Conservation (phyloP, 1,284 basidiomycete species). For the Ceratobasidium sp. region DNA sequence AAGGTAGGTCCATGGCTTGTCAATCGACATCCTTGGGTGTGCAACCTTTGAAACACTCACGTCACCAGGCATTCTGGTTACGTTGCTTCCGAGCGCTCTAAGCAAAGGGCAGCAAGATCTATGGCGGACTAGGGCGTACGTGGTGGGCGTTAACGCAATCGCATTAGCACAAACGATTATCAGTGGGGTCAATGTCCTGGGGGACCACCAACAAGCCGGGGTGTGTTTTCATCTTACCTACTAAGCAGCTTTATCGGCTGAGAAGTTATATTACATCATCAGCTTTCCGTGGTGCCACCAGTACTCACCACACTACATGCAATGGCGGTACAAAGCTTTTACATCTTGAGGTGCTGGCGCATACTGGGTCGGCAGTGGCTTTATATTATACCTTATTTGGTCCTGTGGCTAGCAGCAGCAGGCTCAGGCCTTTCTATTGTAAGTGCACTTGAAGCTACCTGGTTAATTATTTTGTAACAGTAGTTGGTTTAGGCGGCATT, state of each 20-base stretch:
- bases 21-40: background rate
- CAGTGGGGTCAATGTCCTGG: background rate
- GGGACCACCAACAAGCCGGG: too few relatives aligned
- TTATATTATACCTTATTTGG: background rate
- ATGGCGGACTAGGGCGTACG: background rate
- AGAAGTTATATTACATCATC: background rate
- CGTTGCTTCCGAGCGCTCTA: background rate
- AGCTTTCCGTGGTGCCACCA: background rate
- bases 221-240: too few relatives aligned
- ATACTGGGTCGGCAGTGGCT: background rate
- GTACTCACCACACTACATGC: background rate
- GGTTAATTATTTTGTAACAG: background rate
- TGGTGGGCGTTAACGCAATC: background rate
- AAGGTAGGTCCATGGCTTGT: background rate
- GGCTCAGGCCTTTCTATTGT: background rate
- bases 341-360: slow-evolving; percentile 13
- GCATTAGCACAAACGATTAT: background rate
- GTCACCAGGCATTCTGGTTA: background rate
- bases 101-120: background rate
- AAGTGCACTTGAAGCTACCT: background rate
- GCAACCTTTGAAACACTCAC: background rate
- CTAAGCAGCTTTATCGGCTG: background rate
- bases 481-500: background rate
- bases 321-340: slow-evolving; percentile 6
- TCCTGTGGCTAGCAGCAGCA: slow-evolving; percentile 2